phyloP scores from a whole-genome alignment of 2,329 filamentous ascomycete species.

The Zymoseptoria crescenta region DNA sequence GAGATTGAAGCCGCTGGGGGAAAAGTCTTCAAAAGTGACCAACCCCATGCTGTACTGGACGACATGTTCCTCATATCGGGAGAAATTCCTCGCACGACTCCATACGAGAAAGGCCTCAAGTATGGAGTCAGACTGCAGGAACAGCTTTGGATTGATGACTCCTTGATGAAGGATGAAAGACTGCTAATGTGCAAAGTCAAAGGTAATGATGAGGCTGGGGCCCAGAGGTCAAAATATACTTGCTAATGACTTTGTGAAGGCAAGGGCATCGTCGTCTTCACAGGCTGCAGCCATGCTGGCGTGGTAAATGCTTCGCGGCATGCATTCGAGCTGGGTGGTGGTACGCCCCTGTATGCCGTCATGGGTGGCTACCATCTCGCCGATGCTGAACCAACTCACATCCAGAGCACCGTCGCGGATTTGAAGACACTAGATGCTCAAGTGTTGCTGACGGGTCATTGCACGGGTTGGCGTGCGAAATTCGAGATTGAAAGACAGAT shows the following conservation, averaged over 20 bases:
- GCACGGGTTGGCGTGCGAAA: constrained; percentile 25
- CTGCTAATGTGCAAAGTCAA: constrained; percentile 25
- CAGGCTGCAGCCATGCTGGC: constrained; percentile 24
- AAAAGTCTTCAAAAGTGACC: constrained; percentile 16
- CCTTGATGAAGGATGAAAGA: constrained; percentile 18
- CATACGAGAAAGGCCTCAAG: constrained; percentile 21
- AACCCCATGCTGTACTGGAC: constrained; percentile 18
- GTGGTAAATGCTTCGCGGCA: constrained; percentile 22
- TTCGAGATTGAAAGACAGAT: constrained; percentile 21
- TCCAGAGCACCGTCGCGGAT: constrained; percentile 16
- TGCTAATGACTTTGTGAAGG: constrained; percentile 6
- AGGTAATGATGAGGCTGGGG: constrained; percentile 9
- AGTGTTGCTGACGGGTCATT: constrained; percentile 21
- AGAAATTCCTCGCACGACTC: constrained; percentile 21
- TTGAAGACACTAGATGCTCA: constrained; percentile 18
- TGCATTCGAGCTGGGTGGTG: constrained; percentile 15
- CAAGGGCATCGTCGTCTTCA: constrained; percentile 24
- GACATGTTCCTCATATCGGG: constrained; percentile 20
- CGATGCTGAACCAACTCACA: constrained; percentile 18
- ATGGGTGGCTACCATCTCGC: constrained; percentile 27
- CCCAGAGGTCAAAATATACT: neutral
- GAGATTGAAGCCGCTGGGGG: constrained; percentile 21
- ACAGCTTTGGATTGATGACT: constrained; percentile 18
- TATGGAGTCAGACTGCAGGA: constrained; percentile 16
- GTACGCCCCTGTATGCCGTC: constrained; percentile 21